These are phyloP conservation scores for Cercospora citrullina DNA, from an alignment of 2,329 filamentous ascomycete species.

Conservation along the genomic window DNA sequence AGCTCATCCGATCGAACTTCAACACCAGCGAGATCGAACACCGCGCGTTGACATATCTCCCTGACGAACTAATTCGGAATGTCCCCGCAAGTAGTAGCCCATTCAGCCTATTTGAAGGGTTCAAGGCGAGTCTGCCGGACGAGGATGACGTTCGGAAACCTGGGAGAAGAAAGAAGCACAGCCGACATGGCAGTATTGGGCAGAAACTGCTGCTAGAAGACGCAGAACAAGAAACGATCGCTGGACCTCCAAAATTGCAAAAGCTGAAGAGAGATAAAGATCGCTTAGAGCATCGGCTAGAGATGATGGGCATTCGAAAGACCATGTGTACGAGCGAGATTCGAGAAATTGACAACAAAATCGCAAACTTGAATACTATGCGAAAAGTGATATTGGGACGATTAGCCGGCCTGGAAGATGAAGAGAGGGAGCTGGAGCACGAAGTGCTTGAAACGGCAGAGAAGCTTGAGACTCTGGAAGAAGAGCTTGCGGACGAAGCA, in stretches of 20 bases:
- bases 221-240: conserved; percentile 59
- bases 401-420: conserved; percentile 81
- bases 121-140: conserved; percentile 85
- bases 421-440: conserved; percentile 86
- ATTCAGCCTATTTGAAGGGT: conserved; percentile 95
- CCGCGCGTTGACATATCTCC: conserved; percentile 80
- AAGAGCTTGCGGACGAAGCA: conserved; percentile 56
- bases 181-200: conserved; percentile 69
- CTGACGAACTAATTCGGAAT: conserved; percentile 85
- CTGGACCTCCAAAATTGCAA: conserved; percentile 65
- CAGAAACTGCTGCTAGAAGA: conserved; percentile 66
- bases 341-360: conserved; percentile 93
- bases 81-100: conserved; percentile 83
- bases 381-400: conserved; percentile 87
- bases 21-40: conserved; percentile 92
- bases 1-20: conserved; percentile 87
- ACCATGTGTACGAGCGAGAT: conserved; percentile 98
- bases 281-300: conserved; percentile 77
- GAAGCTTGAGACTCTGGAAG: conserved; percentile 62
- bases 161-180: conserved; percentile 63
- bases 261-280: conserved; percentile 79
- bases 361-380: conserved; percentile 90
- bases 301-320: conserved; percentile 89
- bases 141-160: conserved; percentile 43
- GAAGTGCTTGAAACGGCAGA: conserved; percentile 67